Evolutionary conservation across 179 eudicot genomes (phyloP).

Genomic region (Corrigiola litoralis): DNA sequence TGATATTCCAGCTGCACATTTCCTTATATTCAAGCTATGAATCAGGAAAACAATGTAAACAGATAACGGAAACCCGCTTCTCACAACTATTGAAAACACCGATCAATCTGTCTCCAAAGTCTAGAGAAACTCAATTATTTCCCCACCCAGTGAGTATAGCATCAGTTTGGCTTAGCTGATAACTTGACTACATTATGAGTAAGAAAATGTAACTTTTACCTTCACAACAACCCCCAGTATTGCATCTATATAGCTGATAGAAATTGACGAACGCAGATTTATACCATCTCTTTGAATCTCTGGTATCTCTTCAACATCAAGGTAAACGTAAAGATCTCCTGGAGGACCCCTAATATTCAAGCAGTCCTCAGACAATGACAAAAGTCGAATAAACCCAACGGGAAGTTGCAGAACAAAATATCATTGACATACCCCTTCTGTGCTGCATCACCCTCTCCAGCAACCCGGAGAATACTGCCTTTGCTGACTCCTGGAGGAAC

Average conservation of each 20-base stretch:
- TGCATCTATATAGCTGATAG: conserved; percentile 85
- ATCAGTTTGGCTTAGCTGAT: not conserved
- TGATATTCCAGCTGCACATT: not conserved
- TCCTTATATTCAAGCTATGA: too few species aligned
- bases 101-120: too few species aligned
- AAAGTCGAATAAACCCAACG: not conserved
- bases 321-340: conserved; percentile 96
- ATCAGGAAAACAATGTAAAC: too few species aligned
- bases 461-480: conserved; percentile 91
- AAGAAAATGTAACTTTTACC: conserved; percentile 34
- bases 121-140: too few species aligned
- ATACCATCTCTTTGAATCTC: conserved; percentile 97
- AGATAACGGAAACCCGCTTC: too few species aligned
- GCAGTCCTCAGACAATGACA: conserved; percentile 7
- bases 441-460: conserved; percentile 99
- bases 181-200: not conserved
- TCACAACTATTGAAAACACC: too few species aligned
- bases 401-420: not conserved
- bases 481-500: conserved; percentile 96
- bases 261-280: conserved; percentile 69
- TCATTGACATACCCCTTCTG: conserved; percentile 70
- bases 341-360: conserved; percentile 68
- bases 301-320: conserved; percentile 85
- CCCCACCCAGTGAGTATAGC: conserved; percentile 1
- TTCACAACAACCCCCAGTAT: conserved; percentile 76